These are phyloP conservation scores for Rhizopogon rudus DNA, from an alignment of 768 basidiomycete genomes.

Conservation along the genomic window DNA sequence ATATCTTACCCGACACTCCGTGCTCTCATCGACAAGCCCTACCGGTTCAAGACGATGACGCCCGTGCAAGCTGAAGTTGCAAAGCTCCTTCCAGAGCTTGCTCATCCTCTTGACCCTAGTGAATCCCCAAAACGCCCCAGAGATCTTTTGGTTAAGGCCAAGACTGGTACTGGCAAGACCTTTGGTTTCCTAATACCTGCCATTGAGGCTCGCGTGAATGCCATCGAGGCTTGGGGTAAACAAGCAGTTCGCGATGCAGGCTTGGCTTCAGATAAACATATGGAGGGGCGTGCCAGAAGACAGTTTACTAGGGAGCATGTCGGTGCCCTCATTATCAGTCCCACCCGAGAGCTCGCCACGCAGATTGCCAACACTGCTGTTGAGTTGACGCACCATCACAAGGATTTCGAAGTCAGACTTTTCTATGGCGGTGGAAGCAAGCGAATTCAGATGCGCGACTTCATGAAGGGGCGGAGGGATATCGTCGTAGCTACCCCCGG, in stretches of 20 bases:
- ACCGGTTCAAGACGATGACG: conserved; percentile 69
- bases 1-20: conserved; percentile 41
- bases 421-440: conserved; percentile 77
- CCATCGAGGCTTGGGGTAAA: conserved; percentile 42
- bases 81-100: conserved; percentile 66
- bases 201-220: conserved; percentile 66
- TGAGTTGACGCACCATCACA: conserved; percentile 56
- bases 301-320: conserved; percentile 43
- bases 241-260: conserved; percentile 40
- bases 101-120: conserved; percentile 42
- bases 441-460: conserved; percentile 60
- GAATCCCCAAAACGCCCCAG: conserved; percentile 26
- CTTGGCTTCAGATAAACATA: conserved; percentile 22
- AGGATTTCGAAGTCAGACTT: conserved; percentile 62
- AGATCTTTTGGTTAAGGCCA: conserved; percentile 83
- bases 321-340: conserved; percentile 80
- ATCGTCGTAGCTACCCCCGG: conserved; percentile 92
- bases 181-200: conserved; percentile 86
- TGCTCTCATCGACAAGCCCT: conserved; percentile 60
- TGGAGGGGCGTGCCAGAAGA: conserved; percentile 27
- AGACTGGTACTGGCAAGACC: conserved; percentile 89
- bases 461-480: conserved; percentile 60
- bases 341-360: conserved; percentile 85
- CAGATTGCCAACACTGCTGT: conserved; percentile 85
- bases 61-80: conserved; percentile 80